These are phyloP conservation scores for Rehmannia glutinosa DNA, from an alignment of 257 asterid genomes.

Conservation along the genomic window DNA sequence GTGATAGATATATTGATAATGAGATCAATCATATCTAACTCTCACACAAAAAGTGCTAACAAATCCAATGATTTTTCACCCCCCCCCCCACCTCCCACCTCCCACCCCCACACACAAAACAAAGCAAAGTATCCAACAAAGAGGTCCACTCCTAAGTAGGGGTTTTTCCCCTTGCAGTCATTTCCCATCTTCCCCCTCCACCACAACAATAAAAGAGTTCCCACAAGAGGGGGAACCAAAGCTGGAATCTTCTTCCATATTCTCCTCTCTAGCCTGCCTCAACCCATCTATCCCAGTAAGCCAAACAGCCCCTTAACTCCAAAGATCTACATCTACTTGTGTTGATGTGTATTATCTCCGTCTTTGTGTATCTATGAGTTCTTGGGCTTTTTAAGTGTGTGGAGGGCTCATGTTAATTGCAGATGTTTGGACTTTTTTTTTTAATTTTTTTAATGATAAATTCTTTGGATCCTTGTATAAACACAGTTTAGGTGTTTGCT, in stretches of 20 bases:
- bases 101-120: constrained; percentile 10
- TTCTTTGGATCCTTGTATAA: background rate
- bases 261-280: background rate
- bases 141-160: constrained; percentile 23
- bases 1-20: constrained; percentile 1
- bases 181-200: constrained; percentile 33
- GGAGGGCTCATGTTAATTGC: background rate
- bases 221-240: constrained; percentile 44
- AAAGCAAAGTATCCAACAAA: constrained; percentile 24
- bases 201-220: constrained; percentile 30
- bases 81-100: background rate
- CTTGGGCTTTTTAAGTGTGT: background rate
- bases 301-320: background rate
- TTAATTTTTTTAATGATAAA: background rate
- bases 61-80: constrained; percentile 19
- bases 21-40: constrained; percentile 15
- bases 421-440: background rate
- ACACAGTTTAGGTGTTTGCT: background rate
- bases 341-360: background rate
- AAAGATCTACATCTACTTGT: background rate
- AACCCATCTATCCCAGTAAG: constrained; percentile 16
- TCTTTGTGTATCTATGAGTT: background rate
- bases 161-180: constrained; percentile 25
- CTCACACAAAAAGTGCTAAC: constrained; percentile 19
- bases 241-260: constrained; percentile 29